Evolutionary conservation across 176 grass and related monocot genomes (phyloP).

Genomic region (Aegilops umbellulata): DNA sequence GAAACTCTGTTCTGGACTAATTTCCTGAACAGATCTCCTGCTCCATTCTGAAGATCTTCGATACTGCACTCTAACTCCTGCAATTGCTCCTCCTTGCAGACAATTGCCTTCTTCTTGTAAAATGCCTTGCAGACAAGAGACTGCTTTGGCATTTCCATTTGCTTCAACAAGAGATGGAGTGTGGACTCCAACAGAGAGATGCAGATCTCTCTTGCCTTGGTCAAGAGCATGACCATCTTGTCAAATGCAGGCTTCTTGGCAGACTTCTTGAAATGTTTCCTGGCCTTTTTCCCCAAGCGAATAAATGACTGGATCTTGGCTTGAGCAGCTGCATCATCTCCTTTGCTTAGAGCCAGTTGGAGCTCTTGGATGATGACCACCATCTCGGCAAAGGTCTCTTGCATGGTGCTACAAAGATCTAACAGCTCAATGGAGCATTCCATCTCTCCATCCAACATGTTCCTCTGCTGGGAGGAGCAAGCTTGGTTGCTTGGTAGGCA

Average conservation of each 20-base stretch:
- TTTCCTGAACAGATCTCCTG: not conserved
- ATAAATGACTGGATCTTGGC: not conserved
- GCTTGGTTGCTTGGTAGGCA: too few species aligned
- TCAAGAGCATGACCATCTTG: not conserved
- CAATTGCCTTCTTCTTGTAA: not conserved
- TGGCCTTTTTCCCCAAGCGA: not conserved
- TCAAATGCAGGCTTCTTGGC: not conserved
- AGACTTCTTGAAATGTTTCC: not conserved
- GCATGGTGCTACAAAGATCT: too few species aligned
- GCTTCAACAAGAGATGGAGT: not conserved
- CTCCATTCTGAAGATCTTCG: not conserved
- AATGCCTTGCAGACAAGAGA: conserved; percentile 12
- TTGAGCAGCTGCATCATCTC: too few species aligned
- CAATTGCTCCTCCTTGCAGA: conserved; percentile 18
- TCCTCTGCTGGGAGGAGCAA: too few species aligned
- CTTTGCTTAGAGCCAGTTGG: too few species aligned
- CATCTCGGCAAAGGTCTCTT: too few species aligned
- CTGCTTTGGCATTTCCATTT: not conserved
- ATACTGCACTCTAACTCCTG: not conserved
- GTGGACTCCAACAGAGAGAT: not conserved
- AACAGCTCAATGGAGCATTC: too few species aligned
- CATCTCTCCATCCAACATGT: too few species aligned
- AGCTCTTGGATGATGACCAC: too few species aligned
- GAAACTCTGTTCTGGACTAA: not conserved
- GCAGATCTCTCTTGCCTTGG: not conserved